Conservation (phyloP, 73 alveolate genomes). For the Paramecium caudatum region DNA sequence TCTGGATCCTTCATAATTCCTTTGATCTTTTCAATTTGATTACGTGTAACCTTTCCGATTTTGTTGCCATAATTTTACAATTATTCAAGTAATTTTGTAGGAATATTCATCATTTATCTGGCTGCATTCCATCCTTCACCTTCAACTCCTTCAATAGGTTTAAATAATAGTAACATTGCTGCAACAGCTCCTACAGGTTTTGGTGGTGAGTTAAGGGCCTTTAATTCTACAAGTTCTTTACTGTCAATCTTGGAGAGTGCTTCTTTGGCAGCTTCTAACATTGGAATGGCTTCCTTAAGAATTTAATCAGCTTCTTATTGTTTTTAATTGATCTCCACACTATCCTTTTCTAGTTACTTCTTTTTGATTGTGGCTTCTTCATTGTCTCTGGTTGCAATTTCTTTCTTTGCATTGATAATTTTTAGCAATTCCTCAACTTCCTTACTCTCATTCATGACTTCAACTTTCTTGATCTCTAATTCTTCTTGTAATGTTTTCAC, state of each 20-base stretch:
- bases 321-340: slow-evolving; percentile 81
- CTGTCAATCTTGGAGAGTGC: slow-evolving; percentile 93
- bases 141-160: slow-evolving; percentile 84
- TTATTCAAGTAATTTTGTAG: slow-evolving; percentile 77
- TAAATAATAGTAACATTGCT: slow-evolving; percentile 78
- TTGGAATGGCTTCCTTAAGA: slow-evolving; percentile 92
- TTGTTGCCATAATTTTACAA: slow-evolving; percentile 80
- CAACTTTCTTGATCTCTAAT: slow-evolving; percentile 85
- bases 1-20: slow-evolving; percentile 69
- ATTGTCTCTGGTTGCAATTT: slow-evolving; percentile 82
- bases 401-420: slow-evolving; percentile 86
- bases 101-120: slow-evolving; percentile 80
- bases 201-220: slow-evolving; percentile 94
- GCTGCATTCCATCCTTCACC: slow-evolving; percentile 90
- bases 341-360: slow-evolving; percentile 81
- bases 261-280: slow-evolving; percentile 95
- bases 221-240: slow-evolving; percentile 93
- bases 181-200: slow-evolving; percentile 84
- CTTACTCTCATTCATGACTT: slow-evolving; percentile 84
- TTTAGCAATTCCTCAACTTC: slow-evolving; percentile 87
- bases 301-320: slow-evolving; percentile 87
- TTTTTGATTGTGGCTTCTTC: slow-evolving; percentile 87
- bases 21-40: slow-evolving; percentile 67
- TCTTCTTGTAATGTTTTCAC: slow-evolving; percentile 90
- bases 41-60: slow-evolving; percentile 68